A percentile compares a stretch with the other conserved stretches of the same genome.
These are phyloP conservation scores for Fusarium domesticum DNA, from an alignment of 2,329 filamentous ascomycete genomes.

Conservation along the genomic window DNA sequence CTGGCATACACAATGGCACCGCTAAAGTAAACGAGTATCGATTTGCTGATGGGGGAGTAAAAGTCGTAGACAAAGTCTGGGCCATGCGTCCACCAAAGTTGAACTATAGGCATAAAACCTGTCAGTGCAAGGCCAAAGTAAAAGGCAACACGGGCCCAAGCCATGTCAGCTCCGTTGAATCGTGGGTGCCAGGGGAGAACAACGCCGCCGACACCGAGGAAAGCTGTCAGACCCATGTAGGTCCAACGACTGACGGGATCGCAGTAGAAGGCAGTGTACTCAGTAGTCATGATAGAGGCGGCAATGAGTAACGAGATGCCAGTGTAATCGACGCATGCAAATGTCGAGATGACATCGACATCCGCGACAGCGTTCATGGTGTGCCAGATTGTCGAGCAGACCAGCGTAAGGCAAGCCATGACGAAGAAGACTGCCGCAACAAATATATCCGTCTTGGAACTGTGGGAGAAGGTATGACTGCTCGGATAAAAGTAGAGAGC, in stretches of 20 bases:
- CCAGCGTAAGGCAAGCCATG: conserved; percentile 88
- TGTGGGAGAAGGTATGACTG: conserved; percentile 79
- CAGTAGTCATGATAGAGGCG: conserved; percentile 94
- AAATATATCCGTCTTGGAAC: conserved; percentile 82
- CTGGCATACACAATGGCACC: conserved; percentile 87
- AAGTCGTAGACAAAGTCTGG: conserved; percentile 81
- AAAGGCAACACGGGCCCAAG: conserved; percentile 88
- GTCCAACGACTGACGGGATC: conserved; percentile 81
- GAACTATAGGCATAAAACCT: conserved; percentile 83
- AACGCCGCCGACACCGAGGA: conserved; percentile 80
- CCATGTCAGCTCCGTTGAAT: conserved; percentile 91
- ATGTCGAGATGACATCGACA: conserved; percentile 83
- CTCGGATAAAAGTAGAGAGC: conserved; percentile 96
- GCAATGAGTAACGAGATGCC: conserved; percentile 94
- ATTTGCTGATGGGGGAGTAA: conserved; percentile 84
- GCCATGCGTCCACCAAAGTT: conserved; percentile 76
- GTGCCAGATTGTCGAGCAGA: conserved; percentile 96
- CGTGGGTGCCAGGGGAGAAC: conserved; percentile 93
- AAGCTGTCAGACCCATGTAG: conserved; percentile 79
- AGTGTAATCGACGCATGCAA: conserved; percentile 97
- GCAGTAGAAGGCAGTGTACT: conserved; percentile 99
- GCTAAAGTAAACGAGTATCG: conserved; percentile 76
- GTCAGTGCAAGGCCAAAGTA: conserved; percentile 85
- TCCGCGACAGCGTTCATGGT: conserved; percentile 98
- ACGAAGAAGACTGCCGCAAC: conserved; percentile 95